phyloP scores from a whole-genome alignment of 768 basidiomycete species.

The Cystofilobasidium ferigula region DNA sequence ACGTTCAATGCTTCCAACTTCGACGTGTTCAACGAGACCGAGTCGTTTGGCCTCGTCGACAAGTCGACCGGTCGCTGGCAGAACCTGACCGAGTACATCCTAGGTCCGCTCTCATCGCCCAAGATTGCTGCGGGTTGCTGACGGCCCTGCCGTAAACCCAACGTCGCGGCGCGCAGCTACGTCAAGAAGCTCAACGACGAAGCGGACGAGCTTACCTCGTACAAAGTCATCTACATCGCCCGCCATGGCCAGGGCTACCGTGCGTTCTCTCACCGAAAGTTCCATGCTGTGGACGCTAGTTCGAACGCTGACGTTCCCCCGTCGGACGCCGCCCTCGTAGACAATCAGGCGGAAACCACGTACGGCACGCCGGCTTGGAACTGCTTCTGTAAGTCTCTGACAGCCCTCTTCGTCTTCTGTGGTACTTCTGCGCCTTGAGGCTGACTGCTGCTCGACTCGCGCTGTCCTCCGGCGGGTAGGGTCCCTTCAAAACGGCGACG shows the following conservation, averaged over 20 bases:
- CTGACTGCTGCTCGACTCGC: background rate
- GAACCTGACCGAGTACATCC: conserved; percentile 13
- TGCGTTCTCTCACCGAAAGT: background rate
- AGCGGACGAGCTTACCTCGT: conserved; percentile 28
- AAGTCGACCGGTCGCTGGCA: conserved; percentile 27
- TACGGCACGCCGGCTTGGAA: conserved; percentile 30
- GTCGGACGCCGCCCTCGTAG: conserved; percentile 28
- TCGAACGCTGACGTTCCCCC: conserved; percentile 7
- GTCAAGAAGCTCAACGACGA: conserved; percentile 28
- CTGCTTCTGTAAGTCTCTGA: too few species aligned
- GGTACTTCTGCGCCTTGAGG: too few species aligned
- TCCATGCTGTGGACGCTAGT: too few species aligned
- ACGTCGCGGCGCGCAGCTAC: background rate
- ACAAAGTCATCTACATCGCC: conserved; percentile 33
- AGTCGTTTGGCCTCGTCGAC: conserved; percentile 16
- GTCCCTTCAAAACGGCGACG: conserved; percentile 23
- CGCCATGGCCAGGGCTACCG: conserved; percentile 32
- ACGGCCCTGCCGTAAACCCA: too few species aligned
- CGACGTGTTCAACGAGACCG: conserved; percentile 4
- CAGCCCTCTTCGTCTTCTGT: too few species aligned
- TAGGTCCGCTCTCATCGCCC: background rate
- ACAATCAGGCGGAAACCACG: conserved; percentile 12
- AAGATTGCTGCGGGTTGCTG: too few species aligned
- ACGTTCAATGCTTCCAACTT: conserved; percentile 5
- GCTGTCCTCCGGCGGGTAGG: too few species aligned